phyloP scores from a whole-genome alignment of 202 grass and related monocot species.

The Cymbopogon flexuosus region DNA sequence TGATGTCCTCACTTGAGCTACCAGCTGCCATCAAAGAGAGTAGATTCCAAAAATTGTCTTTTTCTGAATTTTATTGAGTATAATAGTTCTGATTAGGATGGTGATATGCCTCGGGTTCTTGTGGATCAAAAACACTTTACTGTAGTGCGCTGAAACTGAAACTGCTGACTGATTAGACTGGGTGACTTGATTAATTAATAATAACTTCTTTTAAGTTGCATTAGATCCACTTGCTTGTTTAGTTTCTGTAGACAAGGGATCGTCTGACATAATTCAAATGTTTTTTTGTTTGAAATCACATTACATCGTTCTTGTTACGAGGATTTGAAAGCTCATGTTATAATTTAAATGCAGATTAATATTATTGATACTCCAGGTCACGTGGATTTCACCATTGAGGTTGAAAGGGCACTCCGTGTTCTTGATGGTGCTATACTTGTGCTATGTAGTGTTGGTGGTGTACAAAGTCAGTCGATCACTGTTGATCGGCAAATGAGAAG shows the following conservation, averaged over 20 bases:
- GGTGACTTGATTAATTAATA: neutral
- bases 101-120: neutral
- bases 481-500: conserved; percentile 98
- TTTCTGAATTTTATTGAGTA: neutral
- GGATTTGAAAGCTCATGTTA: conserved; percentile 7
- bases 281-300: conserved; percentile 14
- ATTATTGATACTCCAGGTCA: conserved; percentile 99
- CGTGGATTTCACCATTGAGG: conserved; percentile 98
- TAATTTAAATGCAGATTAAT: conserved; percentile 70
- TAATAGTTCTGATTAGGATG: neutral
- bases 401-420: conserved; percentile 95
- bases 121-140: neutral
- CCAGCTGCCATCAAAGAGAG: no score
- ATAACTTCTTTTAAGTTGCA: neutral
- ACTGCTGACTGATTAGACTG: conserved; percentile 5
- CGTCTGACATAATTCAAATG: neutral
- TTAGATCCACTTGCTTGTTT: no score
- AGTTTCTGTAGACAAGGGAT: no score
- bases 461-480: conserved; percentile 97
- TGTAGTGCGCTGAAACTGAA: neutral
- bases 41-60: neutral
- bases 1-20: no score
- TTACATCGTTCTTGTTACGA: conserved; percentile 23
- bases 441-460: conserved; percentile 95
- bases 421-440: conserved; percentile 98